Evolutionary conservation across 441 rosid genomes (phyloP), one percentile per base, ranked within the genome.

Genomic region (Arabidopsis hybrid): DNA sequence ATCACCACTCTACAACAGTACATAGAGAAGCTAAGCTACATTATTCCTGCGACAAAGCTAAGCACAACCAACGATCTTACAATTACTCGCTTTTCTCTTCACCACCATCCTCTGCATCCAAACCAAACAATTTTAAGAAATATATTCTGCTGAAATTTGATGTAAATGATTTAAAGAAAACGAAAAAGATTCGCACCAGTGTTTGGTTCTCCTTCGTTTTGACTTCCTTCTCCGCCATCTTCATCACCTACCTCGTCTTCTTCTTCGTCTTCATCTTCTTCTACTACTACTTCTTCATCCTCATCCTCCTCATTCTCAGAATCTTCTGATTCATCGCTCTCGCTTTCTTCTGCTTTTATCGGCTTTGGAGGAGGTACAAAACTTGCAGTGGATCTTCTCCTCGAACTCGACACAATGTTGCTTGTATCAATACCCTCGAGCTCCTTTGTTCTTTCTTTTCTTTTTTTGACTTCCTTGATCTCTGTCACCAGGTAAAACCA

Each of bases 401-500:
- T 91, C 45, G 97, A 88, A 81, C 88, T 94, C 49, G 85, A 80
- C 47, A 94, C 94, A 65, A 94, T 94, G 73, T 94, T 94, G 73
- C 97, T 90, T 45, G 63, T 84, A 83, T 94, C 97, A 77, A 90
- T 92, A 68, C 95, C 97, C 81, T 92, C 97, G 8, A 95, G 95
- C 83, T 95, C 97, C 76, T 81, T 90, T 50, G 85, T 88, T 75
- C 86, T 85, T 78, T 92, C 90, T 81, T 95, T 92, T 69, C 61
- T 86, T 84, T 69, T 94, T 69, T 72, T 88, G 21, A 92, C 92
- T 60, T 88, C 94, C 85, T 95, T 95, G 74, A 92, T 92, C 64
- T 94, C 97, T 94, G 88, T 62, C 34, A 49, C 53, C 16, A 42
- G 51, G 40, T 68, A 2, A 65, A 74, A 16, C 4, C 62, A 63